These are phyloP conservation scores for Backusella morwellensis DNA, from an alignment of 192 early-diverging fungal genomes.

Conservation along the genomic window DNA sequence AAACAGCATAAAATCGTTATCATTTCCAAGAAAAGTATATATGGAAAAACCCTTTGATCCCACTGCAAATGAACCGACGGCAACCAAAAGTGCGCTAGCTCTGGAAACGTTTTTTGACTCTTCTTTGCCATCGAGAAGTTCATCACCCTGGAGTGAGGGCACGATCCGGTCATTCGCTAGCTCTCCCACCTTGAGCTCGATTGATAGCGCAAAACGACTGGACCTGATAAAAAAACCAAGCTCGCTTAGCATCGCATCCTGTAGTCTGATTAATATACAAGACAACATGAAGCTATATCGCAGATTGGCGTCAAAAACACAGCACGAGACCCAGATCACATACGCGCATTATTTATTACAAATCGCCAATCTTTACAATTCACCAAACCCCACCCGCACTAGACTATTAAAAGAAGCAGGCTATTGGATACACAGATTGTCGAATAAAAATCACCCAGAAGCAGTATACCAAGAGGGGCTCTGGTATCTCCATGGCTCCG, in stretches of 20 bases:
- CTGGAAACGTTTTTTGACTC: not conserved
- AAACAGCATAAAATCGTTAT: not conserved
- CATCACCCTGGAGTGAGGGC: constrained; percentile 3
- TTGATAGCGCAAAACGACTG: not conserved
- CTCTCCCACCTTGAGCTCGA: not conserved
- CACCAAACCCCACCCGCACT: constrained; percentile 28
- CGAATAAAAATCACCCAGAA: constrained; percentile 65
- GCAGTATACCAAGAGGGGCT: constrained; percentile 73
- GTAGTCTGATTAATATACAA: constrained; percentile 17
- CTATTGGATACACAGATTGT: constrained; percentile 71
- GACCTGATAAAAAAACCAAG: not conserved
- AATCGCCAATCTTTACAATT: constrained; percentile 48
- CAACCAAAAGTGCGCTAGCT: not conserved
- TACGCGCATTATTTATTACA: constrained; percentile 77
- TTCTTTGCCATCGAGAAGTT: not conserved
- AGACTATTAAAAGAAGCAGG: constrained; percentile 57
- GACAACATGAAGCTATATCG: constrained; percentile 64
- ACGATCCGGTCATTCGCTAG: not conserved
- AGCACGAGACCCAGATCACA: constrained; percentile 69
- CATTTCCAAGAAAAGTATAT: not conserved
- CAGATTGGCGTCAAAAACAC: constrained; percentile 72
- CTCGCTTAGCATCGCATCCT: constrained; percentile 25
- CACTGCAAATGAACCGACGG: not conserved
- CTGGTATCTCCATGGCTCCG: constrained; percentile 62
- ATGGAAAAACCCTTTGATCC: constrained; percentile 11